phyloP scores from a whole-genome alignment of 2,329 filamentous ascomycete genomes.

The Ceratocystis cacaofunesta region DNA sequence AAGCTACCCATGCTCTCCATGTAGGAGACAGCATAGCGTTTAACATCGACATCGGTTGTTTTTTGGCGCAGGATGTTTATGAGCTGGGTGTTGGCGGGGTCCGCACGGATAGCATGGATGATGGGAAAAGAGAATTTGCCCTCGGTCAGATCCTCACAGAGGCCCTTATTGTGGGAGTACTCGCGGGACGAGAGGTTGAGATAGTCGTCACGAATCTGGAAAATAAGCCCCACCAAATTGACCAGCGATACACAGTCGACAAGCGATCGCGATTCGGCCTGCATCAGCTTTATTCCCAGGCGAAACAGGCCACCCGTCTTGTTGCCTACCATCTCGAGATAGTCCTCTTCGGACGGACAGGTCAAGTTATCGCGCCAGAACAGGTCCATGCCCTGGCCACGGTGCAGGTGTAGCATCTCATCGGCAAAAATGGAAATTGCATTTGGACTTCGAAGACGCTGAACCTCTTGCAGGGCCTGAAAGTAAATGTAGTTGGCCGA shows the following conservation, averaged over 20 bases:
- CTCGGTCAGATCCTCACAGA: slow-evolving; percentile 90
- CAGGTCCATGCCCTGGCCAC: slow-evolving; percentile 81
- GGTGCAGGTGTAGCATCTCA: slow-evolving; percentile 70
- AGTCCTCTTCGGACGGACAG: slow-evolving; percentile 74
- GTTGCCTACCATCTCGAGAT: slow-evolving; percentile 86
- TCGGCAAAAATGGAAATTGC: slow-evolving; percentile 62
- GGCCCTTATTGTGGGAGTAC: slow-evolving; percentile 79
- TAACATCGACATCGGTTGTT: slow-evolving; percentile 72
- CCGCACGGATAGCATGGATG: slow-evolving; percentile 76
- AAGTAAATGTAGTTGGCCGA: slow-evolving; percentile 86
- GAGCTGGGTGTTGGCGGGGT: slow-evolving; percentile 60
- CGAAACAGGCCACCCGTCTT: slow-evolving; percentile 82
- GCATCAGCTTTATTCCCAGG: slow-evolving; percentile 75
- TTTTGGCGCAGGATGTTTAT: slow-evolving; percentile 89
- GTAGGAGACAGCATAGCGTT: slow-evolving; percentile 76
- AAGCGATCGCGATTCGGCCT: slow-evolving; percentile 47
- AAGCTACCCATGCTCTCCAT: slow-evolving; percentile 88
- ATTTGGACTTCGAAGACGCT: slow-evolving; percentile 51
- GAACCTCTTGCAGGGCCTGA: slow-evolving; percentile 57
- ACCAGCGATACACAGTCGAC: slow-evolving; percentile 69
- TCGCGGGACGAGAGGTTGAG: slow-evolving; percentile 63
- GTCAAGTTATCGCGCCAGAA: slow-evolving; percentile 79
- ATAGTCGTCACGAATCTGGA: slow-evolving; percentile 89
- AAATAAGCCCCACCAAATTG: slow-evolving; percentile 70
- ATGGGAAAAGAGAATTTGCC: slow-evolving; percentile 95